Base-by-base conservation (phyloP, 192 early-diverging fungal species). In the Coemansia sp. region DNA sequence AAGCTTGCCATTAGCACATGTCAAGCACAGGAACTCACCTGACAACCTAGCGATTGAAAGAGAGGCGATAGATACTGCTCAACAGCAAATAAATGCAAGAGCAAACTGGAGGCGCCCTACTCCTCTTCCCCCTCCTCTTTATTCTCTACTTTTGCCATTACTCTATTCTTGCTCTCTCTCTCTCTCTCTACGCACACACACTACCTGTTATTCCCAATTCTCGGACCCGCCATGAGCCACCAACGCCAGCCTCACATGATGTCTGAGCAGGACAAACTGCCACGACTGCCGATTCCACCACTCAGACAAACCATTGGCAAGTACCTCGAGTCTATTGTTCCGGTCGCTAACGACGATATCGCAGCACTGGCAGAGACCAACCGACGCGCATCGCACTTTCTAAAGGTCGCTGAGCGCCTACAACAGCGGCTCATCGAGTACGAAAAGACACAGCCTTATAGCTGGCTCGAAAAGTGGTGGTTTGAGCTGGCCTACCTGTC, bases 401-500 rank as follows among this genome's bases (percentile, higher is more conserved):
- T 63, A 67, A 85, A 58, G 84, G 89, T 36, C 9, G 72, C 55
- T 3, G 85, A 86, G 12, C 51, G 63, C 8, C 80, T 91, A 25
- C 90, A 93, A 59, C 78, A 88, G 46, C 89, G 88, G 25, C 77
- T 93, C 14, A 69, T 88, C 2, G 86, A 84, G 61, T 77, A 91
- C 67, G 89, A 88, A 38, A 81, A 84, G 15, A 75, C 77, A 23
- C 85, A 90, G 36, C 73, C 81, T 5, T 63, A 78, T 73, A 91
- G 87, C 69, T 93, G 91, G 91, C 76, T 93, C 21, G 89, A 89
- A 39, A 85, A 76, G 29, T 93, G 85, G 86, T 92, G 88, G 92
- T 69, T 91, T 23, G 75, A 81, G 62, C 64, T 82, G 29, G 92
- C 94, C 7, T 94, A 94, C 75, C 87, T 91, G 59, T 82, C 86